Base-by-base conservation (phyloP, 768 basidiomycete species). In the Agaricus blazei region DNA sequence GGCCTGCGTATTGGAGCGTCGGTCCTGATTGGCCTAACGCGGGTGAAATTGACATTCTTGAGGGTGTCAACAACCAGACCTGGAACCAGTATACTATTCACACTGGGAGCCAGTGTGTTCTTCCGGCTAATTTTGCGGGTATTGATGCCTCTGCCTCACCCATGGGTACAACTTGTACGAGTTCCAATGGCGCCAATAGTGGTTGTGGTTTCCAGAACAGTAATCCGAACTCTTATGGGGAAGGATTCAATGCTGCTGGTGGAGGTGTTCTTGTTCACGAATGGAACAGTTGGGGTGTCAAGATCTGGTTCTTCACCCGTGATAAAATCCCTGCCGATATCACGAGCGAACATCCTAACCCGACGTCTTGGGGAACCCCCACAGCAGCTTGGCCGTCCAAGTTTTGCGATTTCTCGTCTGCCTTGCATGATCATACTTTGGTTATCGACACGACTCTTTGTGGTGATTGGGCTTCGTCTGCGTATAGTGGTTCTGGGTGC, bases 41-140 rank as follows among this genome's bases (percentile, higher is more conserved):
- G 24, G 83, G 82, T 68, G 87, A 90, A 66, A 83, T 88, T 42
- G 89, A 91, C 62, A 79, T 88, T 48, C 65, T 90, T 14, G 89
- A 91, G 62, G 85, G 86, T 15, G 85, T 90, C 52, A 80, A 90
- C 61, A 62, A 75, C 29, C 75, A 80, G 62, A 57, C 68, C 1
- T 69, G 63, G 36, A 88, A 90, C 59, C 85, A 84, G 55, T 78
- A 80, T 67, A 81, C 87, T 0, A 71, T 90, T 5, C 88, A 90
- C 65, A 84, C 78, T 19, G 71, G 76, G 8, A 62, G 66, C 4
- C 71, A 69, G 40, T 77, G 78, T 58, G 62, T 67, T 9, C 63
- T 70, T 54, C 68, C 65, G 9, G 62, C 71, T 43, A 60, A 70
- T 44, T 59, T 59, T 24, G 27, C 19, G 12, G 48, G 42, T 28